Conservation (phyloP, 148 eudicot species). For the Diospyros kaki region DNA sequence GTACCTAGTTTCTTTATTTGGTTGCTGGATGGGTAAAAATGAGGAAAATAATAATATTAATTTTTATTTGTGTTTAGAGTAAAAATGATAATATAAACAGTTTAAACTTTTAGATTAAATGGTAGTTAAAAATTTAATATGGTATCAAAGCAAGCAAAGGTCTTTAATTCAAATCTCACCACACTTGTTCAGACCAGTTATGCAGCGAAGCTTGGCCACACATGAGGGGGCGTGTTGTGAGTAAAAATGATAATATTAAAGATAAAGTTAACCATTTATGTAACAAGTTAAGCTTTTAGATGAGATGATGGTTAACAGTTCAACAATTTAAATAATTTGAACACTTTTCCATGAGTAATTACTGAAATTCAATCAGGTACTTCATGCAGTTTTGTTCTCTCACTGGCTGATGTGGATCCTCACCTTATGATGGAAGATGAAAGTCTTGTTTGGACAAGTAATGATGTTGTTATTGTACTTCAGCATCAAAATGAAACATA, state of each 20-base stretch:
- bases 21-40: background rate
- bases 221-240: too few species aligned
- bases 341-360: background rate
- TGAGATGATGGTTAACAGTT: too few species aligned
- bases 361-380: background rate
- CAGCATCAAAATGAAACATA: slow-evolving; percentile 84
- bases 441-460: slow-evolving; percentile 91
- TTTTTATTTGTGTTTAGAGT: background rate
- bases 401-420: slow-evolving; percentile 93
- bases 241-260: too few species aligned
- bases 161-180: too few species aligned
- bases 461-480: slow-evolving; percentile 89
- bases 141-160: too few species aligned
- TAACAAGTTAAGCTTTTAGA: too few species aligned
- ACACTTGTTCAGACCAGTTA: too few species aligned
- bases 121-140: too few species aligned
- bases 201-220: too few species aligned
- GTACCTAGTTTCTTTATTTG: background rate
- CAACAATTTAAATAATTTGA: too few species aligned
- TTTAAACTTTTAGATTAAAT: background rate
- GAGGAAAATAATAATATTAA: background rate
- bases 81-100: background rate
- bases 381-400: slow-evolving; percentile 77
- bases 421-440: slow-evolving; percentile 98
- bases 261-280: too few species aligned